Evolutionary conservation across 495 filamentous ascomycete genomes (phyloP).

Genomic region (Penicillium egyptiacum): DNA sequence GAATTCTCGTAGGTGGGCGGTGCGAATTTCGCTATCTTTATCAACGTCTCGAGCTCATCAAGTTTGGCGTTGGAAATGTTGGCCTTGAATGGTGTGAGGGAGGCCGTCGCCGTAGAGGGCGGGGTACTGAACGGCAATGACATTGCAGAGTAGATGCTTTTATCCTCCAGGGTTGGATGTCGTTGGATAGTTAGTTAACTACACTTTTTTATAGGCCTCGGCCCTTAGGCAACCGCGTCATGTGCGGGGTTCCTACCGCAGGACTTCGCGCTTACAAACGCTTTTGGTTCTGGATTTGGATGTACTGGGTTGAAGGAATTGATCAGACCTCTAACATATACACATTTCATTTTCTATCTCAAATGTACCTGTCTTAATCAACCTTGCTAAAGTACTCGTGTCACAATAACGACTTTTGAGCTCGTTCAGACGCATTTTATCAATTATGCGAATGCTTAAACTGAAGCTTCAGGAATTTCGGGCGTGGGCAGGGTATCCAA

Average conservation of each 20-base stretch:
- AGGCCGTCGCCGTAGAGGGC: slow-evolving; percentile 26
- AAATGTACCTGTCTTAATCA: not conserved
- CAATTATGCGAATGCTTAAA: not conserved
- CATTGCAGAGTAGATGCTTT: slow-evolving; percentile 20
- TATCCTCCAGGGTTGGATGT: not conserved
- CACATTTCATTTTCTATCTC: not conserved
- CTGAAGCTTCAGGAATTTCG: not conserved
- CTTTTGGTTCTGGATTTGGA: no score
- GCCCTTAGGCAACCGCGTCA: not conserved
- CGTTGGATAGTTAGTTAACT: no score
- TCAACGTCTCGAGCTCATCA: slow-evolving; percentile 47
- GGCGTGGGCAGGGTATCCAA: not conserved
- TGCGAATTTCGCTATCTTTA: slow-evolving; percentile 52
- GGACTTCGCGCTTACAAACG: no score
- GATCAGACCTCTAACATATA: no score
- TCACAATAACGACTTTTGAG: not conserved
- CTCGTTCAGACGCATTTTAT: not conserved
- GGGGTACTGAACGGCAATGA: slow-evolving; percentile 30
- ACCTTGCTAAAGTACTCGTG: not conserved
- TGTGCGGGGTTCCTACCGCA: no score
- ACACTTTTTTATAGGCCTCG: not conserved
- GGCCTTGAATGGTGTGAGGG: slow-evolving; percentile 41
- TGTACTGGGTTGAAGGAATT: no score
- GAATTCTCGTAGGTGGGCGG: slow-evolving; percentile 52
- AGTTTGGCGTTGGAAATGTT: slow-evolving; percentile 47